A percentile compares a stretch with the other conserved stretches of the same genome.
Conservation (phyloP, 139 green algal species). For the Coelastrella sp. region DNA sequence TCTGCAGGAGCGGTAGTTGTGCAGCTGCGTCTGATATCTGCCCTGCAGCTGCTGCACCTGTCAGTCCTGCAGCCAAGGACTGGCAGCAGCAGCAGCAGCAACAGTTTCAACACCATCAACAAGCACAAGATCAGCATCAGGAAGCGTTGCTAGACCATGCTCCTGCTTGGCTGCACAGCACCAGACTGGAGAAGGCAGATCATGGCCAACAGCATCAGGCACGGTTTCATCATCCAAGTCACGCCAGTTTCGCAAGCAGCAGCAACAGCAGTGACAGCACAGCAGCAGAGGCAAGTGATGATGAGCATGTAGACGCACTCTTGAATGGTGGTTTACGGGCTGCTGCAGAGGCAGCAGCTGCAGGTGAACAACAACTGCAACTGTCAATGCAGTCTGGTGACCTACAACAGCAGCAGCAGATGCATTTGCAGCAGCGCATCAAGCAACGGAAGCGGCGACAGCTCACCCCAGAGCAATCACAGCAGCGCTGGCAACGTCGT, state of each 20-base stretch:
- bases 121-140: neutral
- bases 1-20: too few species aligned
- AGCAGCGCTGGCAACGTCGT: neutral
- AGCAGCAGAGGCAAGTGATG: constrained; percentile 17
- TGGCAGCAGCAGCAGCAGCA: too few species aligned
- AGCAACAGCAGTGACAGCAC: neutral
- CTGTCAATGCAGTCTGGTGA: neutral
- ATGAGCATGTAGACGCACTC: too few species aligned
- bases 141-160: neutral
- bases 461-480: neutral
- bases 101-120: neutral
- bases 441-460: neutral
- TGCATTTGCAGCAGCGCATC: neutral
- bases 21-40: too few species aligned
- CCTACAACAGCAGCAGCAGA: neutral
- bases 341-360: constrained; percentile 3
- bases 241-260: neutral
- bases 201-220: too few species aligned
- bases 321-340: too few species aligned
- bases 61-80: too few species aligned
- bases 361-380: neutral
- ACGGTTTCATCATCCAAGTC: too few species aligned
- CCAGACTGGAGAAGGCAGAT: neutral
- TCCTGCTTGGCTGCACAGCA: too few species aligned
- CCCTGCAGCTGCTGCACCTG: too few species aligned